Conservation (phyloP, 352 stramenopile genomes). For the Globisporangium acanthophoron region DNA sequence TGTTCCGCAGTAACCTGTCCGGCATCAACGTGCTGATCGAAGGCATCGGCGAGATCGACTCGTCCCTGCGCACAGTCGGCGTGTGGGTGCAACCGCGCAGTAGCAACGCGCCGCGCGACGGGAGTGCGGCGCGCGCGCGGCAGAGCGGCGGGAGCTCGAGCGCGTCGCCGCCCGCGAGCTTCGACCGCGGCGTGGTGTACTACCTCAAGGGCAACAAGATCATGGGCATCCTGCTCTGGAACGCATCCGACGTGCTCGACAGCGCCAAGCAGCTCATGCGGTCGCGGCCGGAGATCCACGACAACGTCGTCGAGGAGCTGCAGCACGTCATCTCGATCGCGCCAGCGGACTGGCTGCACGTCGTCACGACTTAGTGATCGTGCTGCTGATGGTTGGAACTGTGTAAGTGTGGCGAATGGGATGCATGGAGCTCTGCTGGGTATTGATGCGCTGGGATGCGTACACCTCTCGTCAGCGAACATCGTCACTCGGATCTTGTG, state of each 20-base stretch:
- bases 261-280: constrained; percentile 81
- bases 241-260: constrained; percentile 83
- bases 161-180: constrained; percentile 21
- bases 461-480: too few relatives aligned
- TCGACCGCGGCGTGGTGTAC: constrained; percentile 86
- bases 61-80: constrained; percentile 63
- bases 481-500: background rate
- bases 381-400: background rate
- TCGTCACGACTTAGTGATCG: constrained; percentile 33
- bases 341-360: constrained; percentile 85
- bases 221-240: constrained; percentile 89
- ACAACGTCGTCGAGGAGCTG: constrained; percentile 72
- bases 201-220: constrained; percentile 89
- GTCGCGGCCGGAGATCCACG: constrained; percentile 56
- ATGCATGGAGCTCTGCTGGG: too few relatives aligned
- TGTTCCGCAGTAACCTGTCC: constrained; percentile 77
- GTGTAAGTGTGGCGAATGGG: background rate
- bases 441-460: too few relatives aligned
- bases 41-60: constrained; percentile 83
- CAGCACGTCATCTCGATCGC: constrained; percentile 81
- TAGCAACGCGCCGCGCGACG: constrained; percentile 1
- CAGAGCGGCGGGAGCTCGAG: constrained; percentile 4
- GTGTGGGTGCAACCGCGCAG: constrained; percentile 71
- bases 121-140: background rate
- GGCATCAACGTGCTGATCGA: constrained; percentile 77